These are phyloP conservation scores for Cucurbita moschata DNA, from an alignment of 306 rosid genomes.

Conservation along the genomic window DNA sequence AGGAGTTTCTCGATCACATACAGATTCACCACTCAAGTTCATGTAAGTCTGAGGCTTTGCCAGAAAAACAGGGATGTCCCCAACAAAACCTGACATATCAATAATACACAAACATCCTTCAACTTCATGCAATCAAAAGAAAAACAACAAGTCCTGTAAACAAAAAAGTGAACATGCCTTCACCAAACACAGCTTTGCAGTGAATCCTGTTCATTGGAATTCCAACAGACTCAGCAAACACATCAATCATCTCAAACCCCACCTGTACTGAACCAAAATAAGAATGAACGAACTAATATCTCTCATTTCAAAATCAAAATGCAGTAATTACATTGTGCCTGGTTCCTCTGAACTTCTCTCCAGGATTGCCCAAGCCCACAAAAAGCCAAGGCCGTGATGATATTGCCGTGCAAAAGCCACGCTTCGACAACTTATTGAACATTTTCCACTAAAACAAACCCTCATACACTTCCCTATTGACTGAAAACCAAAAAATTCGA, in stretches of 20 bases:
- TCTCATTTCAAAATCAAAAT: neutral
- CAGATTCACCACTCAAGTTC: slow-evolving; percentile 96
- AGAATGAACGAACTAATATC: neutral
- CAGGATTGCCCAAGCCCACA: slow-evolving; percentile 82
- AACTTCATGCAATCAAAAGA: neutral
- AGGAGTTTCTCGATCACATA: slow-evolving; percentile 22
- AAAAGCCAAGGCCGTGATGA: slow-evolving; percentile 66
- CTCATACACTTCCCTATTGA: neutral
- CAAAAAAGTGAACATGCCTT: slow-evolving; percentile 26
- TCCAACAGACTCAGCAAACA: slow-evolving; percentile 57
- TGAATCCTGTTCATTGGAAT: slow-evolving; percentile 41
- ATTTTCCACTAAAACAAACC: slow-evolving; percentile 3
- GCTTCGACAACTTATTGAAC: slow-evolving; percentile 33
- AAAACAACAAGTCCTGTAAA: slow-evolving; percentile 1
- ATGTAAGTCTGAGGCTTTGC: slow-evolving; percentile 97
- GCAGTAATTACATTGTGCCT: slow-evolving; percentile 56
- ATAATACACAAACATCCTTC: slow-evolving; percentile 6
- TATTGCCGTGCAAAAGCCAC: slow-evolving; percentile 31
- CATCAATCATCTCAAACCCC: slow-evolving; percentile 81
- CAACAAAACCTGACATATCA: slow-evolving; percentile 50
- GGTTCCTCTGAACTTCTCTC: slow-evolving; percentile 67
- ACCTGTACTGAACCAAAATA: slow-evolving; percentile 32
- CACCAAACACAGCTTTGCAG: slow-evolving; percentile 75
- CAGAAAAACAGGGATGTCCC: slow-evolving; percentile 64
- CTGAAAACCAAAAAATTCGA: neutral